Percentiles rank a stretch among this genome's conserved stretches.
Conservation (phyloP, 805 yeast species). For the Peterozyma toletana region DNA sequence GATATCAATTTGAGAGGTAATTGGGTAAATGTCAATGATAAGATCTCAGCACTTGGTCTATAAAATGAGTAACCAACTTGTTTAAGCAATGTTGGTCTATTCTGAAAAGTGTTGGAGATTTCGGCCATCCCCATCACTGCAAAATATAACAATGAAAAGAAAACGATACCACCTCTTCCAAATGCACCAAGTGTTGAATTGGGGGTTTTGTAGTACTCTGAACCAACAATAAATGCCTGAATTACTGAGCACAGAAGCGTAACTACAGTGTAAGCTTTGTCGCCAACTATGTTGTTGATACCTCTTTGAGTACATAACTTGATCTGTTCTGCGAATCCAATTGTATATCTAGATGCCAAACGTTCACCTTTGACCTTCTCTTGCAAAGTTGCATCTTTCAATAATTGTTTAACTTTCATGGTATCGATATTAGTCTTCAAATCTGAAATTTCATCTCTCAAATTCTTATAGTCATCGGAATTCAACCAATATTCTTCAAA, state of each 20-base stretch:
- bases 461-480: slow-evolving; percentile 42
- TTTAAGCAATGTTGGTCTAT: slow-evolving; percentile 57
- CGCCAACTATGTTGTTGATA: slow-evolving; percentile 46
- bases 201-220: slow-evolving; percentile 47
- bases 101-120: slow-evolving; percentile 49
- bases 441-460: slow-evolving; percentile 22
- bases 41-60: slow-evolving; percentile 58
- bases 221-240: slow-evolving; percentile 55
- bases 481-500: slow-evolving; percentile 54
- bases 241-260: slow-evolving; percentile 44
- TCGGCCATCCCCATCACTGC: slow-evolving; percentile 58
- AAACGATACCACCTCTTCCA: slow-evolving; percentile 57
- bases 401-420: slow-evolving; percentile 26
- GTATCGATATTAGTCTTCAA: slow-evolving; percentile 4
- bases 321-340: slow-evolving; percentile 42
- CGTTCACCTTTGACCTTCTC: slow-evolving; percentile 32
- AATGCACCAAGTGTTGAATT: slow-evolving; percentile 47
- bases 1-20: slow-evolving; percentile 50
- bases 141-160: slow-evolving; percentile 53
- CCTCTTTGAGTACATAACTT: slow-evolving; percentile 47
- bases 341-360: slow-evolving; percentile 27
- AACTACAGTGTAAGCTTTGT: slow-evolving; percentile 45
- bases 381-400: slow-evolving; percentile 23
- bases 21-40: slow-evolving; percentile 49
- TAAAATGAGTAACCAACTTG: slow-evolving; percentile 58